Evolutionary conservation across 495 filamentous ascomycete species (phyloP).

Genomic region (Darksidea phi): DNA sequence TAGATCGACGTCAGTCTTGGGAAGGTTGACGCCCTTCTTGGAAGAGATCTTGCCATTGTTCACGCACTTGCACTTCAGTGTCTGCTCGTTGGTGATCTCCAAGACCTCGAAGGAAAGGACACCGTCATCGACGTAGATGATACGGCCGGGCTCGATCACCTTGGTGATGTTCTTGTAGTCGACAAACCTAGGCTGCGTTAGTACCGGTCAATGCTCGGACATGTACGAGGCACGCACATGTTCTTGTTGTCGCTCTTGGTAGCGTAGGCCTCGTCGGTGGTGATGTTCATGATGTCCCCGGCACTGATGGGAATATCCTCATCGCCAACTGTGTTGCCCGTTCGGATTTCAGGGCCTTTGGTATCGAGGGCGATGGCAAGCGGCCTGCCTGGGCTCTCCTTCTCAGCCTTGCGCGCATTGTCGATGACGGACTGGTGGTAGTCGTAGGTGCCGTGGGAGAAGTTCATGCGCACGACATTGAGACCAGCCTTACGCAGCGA

Average conservation of each 20-base stretch:
- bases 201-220: neutral
- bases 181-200: constrained; percentile 68
- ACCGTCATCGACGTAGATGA: constrained; percentile 98
- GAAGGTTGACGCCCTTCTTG: constrained; percentile 97
- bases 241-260: constrained; percentile 79
- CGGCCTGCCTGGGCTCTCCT: constrained; percentile 70
- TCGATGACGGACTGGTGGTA: constrained; percentile 97
- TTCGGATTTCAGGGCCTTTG: constrained; percentile 98
- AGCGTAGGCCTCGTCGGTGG: constrained; percentile 93
- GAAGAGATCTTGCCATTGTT: constrained; percentile 99
- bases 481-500: constrained; percentile 82
- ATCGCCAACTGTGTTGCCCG: constrained; percentile 84
- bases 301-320: constrained; percentile 81
- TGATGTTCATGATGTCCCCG: constrained; percentile 85
- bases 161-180: constrained; percentile 99
- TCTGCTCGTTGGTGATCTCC: constrained; percentile 84
- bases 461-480: constrained; percentile 99
- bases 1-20: constrained; percentile 97
- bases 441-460: constrained; percentile 95
- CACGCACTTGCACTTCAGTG: constrained; percentile 73
- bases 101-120: constrained; percentile 93
- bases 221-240: constrained; percentile 64
- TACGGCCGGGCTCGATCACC: constrained; percentile 87
- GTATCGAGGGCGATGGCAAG: constrained; percentile 97
- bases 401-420: constrained; percentile 83